A percentile compares a stretch with the other conserved stretches of the same genome.
These are phyloP conservation scores for Pseudocercospora cruenta DNA, from an alignment of 2,329 filamentous ascomycete species.

Conservation along the genomic window DNA sequence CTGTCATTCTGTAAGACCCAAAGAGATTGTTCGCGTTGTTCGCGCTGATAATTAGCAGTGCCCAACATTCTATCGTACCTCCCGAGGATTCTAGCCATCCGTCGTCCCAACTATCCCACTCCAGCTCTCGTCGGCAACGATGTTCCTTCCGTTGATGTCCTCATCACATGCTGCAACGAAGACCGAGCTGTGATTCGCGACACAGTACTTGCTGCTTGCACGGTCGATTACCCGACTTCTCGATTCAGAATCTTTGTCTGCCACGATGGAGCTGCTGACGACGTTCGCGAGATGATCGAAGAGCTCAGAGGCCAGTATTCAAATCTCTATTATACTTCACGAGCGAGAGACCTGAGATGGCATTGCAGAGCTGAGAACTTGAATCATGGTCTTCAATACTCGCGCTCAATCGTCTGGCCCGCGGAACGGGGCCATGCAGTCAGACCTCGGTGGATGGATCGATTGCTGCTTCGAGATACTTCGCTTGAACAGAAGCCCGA, in stretches of 20 bases:
- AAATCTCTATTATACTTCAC: conserved; percentile 49
- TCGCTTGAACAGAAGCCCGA: conserved; percentile 2
- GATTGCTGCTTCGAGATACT: conserved; percentile 1
- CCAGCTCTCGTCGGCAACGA: conserved; percentile 26
- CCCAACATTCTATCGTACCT: background rate
- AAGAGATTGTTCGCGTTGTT: background rate
- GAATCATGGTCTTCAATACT: conserved; percentile 55
- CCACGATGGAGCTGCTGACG: conserved; percentile 44
- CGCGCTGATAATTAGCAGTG: background rate
- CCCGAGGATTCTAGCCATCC: background rate
- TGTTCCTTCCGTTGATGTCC: conserved; percentile 48
- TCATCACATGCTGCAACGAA: conserved; percentile 51
- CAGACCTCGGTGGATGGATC: conserved; percentile 10
- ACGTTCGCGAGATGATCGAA: conserved; percentile 42
- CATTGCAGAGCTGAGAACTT: conserved; percentile 69
- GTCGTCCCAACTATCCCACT: background rate
- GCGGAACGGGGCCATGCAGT: background rate
- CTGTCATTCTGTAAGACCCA: background rate
- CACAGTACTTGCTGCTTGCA: conserved; percentile 44
- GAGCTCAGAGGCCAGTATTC: conserved; percentile 42
- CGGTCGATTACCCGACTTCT: conserved; percentile 47
- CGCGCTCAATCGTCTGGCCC: conserved; percentile 1
- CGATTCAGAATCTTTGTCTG: conserved; percentile 44
- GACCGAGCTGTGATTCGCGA: conserved; percentile 47
- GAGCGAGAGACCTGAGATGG: conserved; percentile 43